These are phyloP conservation scores for Colletotrichum sp. DNA, from an alignment of 2,329 filamentous ascomycete species.

Conservation along the genomic window DNA sequence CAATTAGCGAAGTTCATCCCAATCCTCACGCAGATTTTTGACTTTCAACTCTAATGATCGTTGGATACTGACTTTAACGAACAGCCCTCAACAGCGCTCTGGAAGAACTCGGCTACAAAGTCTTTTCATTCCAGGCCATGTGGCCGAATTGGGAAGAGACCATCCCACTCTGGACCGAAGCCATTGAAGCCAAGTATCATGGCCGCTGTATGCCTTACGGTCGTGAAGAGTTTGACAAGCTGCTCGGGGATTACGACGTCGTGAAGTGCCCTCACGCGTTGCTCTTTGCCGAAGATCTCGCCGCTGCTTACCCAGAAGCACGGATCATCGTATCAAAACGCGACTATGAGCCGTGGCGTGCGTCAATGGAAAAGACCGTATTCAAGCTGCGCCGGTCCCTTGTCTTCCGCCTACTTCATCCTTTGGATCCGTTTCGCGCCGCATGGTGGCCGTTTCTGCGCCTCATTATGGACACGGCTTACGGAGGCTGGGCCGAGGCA, in stretches of 20 bases:
- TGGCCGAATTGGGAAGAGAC: not conserved
- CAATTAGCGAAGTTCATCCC: not conserved
- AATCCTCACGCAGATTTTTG: rapidly evolving
- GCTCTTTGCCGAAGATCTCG: not conserved
- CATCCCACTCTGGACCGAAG: not conserved
- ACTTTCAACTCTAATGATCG: not conserved
- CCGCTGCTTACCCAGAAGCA: not conserved
- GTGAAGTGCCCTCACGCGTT: not conserved
- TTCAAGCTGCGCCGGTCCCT: not conserved
- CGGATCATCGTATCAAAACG: not conserved
- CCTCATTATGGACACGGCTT: not conserved
- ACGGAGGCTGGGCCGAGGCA: not conserved
- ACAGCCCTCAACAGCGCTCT: not conserved
- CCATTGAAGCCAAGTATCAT: not conserved
- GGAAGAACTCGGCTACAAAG: not conserved
- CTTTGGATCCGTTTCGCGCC: not conserved
- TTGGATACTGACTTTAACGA: not conserved
- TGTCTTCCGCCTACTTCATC: not conserved
- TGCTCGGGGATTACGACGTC: not conserved
- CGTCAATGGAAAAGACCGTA: not conserved
- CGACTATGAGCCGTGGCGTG: not conserved
- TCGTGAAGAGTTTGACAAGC: not conserved
- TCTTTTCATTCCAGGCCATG: not conserved
- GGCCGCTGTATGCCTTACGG: not conserved
- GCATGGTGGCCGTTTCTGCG: not conserved